phyloP scores from a whole-genome alignment of 202 grass and related monocot genomes.

The Musa balbisiana region DNA sequence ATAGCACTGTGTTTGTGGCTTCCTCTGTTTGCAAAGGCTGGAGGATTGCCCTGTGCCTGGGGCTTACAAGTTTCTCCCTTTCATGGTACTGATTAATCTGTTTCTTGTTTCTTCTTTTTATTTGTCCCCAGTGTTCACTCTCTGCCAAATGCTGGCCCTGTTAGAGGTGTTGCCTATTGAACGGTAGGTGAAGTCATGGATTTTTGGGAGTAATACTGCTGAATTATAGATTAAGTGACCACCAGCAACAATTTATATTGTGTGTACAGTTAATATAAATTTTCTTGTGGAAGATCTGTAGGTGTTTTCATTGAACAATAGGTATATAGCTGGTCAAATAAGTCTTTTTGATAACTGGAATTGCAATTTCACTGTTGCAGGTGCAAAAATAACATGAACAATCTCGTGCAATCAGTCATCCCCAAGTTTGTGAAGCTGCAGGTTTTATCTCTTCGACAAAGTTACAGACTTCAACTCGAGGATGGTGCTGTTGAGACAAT shows the following conservation, averaged over 20 bases:
- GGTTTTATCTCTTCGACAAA: slow-evolving; percentile 67
- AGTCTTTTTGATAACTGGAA: slow-evolving; percentile 31
- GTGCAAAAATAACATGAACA: slow-evolving; percentile 90
- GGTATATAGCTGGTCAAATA: background rate
- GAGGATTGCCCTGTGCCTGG: slow-evolving; percentile 61
- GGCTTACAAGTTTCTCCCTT: slow-evolving; percentile 59
- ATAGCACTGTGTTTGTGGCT: slow-evolving; percentile 51
- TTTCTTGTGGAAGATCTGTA: too few relatives aligned
- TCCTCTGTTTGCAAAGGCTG: slow-evolving; percentile 80
- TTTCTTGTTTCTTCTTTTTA: background rate
- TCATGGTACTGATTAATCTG: slow-evolving; percentile 36
- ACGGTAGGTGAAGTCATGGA: background rate
- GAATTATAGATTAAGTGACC: too few relatives aligned
- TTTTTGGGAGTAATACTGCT: too few relatives aligned
- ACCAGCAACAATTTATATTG: too few relatives aligned
- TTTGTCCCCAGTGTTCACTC: background rate
- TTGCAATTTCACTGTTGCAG: slow-evolving; percentile 35
- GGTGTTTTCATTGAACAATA: background rate
- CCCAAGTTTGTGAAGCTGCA: slow-evolving; percentile 75
- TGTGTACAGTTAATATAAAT: too few relatives aligned
- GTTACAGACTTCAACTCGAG: slow-evolving; percentile 67
- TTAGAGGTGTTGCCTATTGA: too few relatives aligned
- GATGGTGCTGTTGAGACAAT: slow-evolving; percentile 67
- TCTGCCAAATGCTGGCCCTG: too few relatives aligned
- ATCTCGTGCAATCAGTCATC: slow-evolving; percentile 54